Percentiles rank a stretch among this genome's conserved stretches.
Evolutionary conservation across 108 stramenopile genomes (phyloP).

Genomic region (Asterionellopsis glacialis): DNA sequence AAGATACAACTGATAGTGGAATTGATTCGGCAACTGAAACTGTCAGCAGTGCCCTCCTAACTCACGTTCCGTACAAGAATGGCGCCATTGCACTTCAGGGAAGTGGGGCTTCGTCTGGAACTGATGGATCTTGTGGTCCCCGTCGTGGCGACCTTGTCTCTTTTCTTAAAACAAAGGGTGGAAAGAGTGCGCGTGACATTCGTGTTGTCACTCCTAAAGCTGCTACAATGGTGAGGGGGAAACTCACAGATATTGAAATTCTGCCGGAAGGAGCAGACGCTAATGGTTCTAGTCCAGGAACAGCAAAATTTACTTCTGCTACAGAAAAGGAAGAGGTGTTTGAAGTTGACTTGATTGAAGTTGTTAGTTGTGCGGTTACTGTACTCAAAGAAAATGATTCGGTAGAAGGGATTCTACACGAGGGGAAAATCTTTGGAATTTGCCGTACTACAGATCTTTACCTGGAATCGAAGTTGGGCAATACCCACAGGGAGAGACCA

Average conservation of each 20-base stretch:
- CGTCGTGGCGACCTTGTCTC: constrained; percentile 71
- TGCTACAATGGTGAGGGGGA: constrained; percentile 51
- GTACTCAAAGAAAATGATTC: constrained; percentile 56
- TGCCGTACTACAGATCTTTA: constrained; percentile 75
- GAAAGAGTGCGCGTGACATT: constrained; percentile 58
- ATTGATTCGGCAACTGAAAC: constrained; percentile 18
- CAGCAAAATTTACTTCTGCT: constrained; percentile 30
- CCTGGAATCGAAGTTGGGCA: constrained; percentile 49
- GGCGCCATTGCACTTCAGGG: constrained; percentile 52
- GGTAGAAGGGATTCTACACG: constrained; percentile 74
- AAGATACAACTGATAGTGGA: background rate
- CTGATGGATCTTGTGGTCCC: constrained; percentile 32
- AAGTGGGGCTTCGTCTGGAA: constrained; percentile 18
- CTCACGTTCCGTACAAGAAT: constrained; percentile 53
- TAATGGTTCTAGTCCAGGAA: constrained; percentile 6
- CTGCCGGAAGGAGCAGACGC: constrained; percentile 5
- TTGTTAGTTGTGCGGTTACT: constrained; percentile 63
- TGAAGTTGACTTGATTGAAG: constrained; percentile 51
- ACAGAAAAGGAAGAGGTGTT: constrained; percentile 47
- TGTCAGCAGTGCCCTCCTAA: constrained; percentile 11
- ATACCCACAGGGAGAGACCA: constrained; percentile 50
- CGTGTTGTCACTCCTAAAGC: constrained; percentile 41
- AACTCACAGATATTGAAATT: constrained; percentile 38
- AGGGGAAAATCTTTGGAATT: constrained; percentile 67
- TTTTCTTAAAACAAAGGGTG: constrained; percentile 52